Evolutionary conservation across 768 basidiomycete genomes (phyloP), one percentile per base, ranked within the genome.

Genomic region (Boletus tomentosulus): DNA sequence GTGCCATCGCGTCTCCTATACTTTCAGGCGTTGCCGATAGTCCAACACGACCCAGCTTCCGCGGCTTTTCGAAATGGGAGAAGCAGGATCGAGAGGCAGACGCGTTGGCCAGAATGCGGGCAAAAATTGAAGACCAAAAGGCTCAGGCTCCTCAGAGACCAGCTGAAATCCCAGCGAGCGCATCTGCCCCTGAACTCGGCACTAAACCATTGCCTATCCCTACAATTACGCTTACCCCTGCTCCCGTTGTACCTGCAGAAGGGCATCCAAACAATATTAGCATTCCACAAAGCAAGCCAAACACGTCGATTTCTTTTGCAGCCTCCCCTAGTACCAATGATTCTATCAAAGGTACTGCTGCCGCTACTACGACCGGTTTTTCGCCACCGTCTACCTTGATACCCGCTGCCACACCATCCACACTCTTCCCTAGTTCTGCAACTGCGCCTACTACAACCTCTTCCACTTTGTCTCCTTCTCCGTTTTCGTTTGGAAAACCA

Each of bases 41-140:
- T 59, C 84, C 86, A 6, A 83, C 83, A 51, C 62, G 75, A 15
- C 66, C 69, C 27, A 59, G 66, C 42, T 69, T 73, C 3, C 76
- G 74, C 59, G 75, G 76, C 19, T 85, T 83, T 59, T 86, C 87
- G 3, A 90, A 89, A 70, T 90, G 87, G 87, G 89, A 92, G 68
- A 91, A 89, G 56, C 89, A 92, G 67, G 89, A 92, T 60, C 68
- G 89, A 30, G 89, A 92, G 62, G 89, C 89, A 3, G 81, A 81
- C 41, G 87, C 88, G 24, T 85, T 92, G 78, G 79, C 80, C 62
- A 85, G 78, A 63, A 80, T 92, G 61, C 76, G 89, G 46, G 81
- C 68, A 64, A 76, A 71, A 73, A 71, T 72, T 30, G 76, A 78
- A 62, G 74, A 75, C 49, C 71, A 69, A 62, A 75, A 75, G 55